Evolutionary conservation across 1,284 basidiomycete species (phyloP).

Genomic region (Boletus semigastroideus): DNA sequence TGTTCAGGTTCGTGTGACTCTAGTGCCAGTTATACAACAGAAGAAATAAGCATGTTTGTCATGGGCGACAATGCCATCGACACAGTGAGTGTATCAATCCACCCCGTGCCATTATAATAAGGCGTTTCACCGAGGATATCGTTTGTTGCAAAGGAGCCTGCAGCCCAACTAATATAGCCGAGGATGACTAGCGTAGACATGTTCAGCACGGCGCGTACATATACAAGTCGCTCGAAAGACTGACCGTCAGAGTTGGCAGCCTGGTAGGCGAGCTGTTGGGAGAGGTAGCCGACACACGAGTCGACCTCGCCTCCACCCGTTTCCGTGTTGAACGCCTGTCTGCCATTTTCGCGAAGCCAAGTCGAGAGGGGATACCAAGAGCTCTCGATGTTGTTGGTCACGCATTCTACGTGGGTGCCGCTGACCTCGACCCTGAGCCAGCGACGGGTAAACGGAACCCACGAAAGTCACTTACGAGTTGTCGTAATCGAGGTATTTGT

Average conservation of each 20-base stretch:
- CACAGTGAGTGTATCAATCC: constrained; percentile 45
- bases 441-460: constrained; percentile 3
- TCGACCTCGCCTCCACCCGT: constrained; percentile 58
- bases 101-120: constrained; percentile 34
- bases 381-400: constrained; percentile 51
- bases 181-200: constrained; percentile 32
- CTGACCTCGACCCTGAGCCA: constrained; percentile 9
- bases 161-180: constrained; percentile 49
- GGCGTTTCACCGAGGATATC: constrained; percentile 43
- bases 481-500: constrained; percentile 64
- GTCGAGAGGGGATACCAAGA: constrained; percentile 48
- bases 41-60: too few relatives aligned
- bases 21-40: too few relatives aligned
- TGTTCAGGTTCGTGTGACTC: too few relatives aligned
- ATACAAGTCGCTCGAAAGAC: constrained; percentile 6
- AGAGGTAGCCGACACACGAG: constrained; percentile 47
- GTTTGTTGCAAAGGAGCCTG: constrained; percentile 35
- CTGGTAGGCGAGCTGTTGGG: constrained; percentile 51
- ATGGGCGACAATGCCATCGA: constrained; percentile 40
- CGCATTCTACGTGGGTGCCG: constrained; percentile 38
- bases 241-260: constrained; percentile 50
- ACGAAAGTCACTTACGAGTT: constrained; percentile 39
- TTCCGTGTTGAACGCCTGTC: constrained; percentile 63
- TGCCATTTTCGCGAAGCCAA: constrained; percentile 51
- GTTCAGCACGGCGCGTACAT: neutral